A percentile compares a stretch with the other conserved stretches of the same genome.
phyloP scores from a whole-genome alignment of 768 basidiomycete species.

The Boletus bicolor region DNA sequence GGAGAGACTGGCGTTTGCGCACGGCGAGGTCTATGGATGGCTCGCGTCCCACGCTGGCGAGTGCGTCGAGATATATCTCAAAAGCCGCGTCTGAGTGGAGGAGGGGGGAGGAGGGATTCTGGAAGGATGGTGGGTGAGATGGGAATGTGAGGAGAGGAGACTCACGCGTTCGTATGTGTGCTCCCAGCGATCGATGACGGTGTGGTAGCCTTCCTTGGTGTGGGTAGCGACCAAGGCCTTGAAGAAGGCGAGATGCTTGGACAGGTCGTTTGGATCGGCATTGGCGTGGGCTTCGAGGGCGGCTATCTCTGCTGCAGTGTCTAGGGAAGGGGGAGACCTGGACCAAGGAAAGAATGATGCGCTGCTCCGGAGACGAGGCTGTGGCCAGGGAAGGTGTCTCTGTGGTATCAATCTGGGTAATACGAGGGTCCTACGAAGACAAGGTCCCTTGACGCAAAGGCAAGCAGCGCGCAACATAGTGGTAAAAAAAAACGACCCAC shows the following conservation, averaged over 20 bases:
- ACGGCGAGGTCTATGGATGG: constrained; percentile 62
- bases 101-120: constrained; percentile 71
- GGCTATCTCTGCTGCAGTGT: constrained; percentile 67
- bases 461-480: neutral
- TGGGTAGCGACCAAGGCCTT: constrained; percentile 64
- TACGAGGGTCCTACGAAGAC: neutral
- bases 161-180: constrained; percentile 79
- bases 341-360: constrained; percentile 35
- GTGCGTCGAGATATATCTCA: constrained; percentile 67
- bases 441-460: neutral
- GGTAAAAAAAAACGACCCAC: no score
- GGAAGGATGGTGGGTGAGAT: constrained; percentile 5
- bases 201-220: constrained; percentile 64
- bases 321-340: constrained; percentile 53
- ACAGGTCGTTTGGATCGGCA: constrained; percentile 62
- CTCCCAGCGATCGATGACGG: constrained; percentile 79
- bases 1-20: constrained; percentile 62
- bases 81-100: constrained; percentile 71
- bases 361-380: constrained; percentile 20
- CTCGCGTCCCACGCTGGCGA: constrained; percentile 56
- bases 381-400: constrained; percentile 36
- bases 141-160: constrained; percentile 14
- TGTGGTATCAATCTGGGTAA: neutral
- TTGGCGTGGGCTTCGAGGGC: constrained; percentile 77
- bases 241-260: constrained; percentile 68